Evolutionary conservation across 139 green algal genomes (phyloP).

Genomic region (Coccomyxa sp.): DNA sequence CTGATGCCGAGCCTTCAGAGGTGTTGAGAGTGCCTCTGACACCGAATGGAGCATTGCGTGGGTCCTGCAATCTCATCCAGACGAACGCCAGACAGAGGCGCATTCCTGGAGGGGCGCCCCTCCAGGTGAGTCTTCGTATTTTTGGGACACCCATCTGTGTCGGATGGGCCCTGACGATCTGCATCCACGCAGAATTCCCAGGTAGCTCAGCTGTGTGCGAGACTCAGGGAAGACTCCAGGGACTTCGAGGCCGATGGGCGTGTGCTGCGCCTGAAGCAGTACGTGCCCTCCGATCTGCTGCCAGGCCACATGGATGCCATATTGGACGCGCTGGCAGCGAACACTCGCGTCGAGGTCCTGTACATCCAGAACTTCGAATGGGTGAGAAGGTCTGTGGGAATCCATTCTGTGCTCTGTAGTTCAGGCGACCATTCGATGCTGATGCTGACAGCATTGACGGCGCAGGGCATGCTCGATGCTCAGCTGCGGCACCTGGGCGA

Average conservation of each 20-base stretch:
- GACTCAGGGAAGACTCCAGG: conserved; percentile 17
- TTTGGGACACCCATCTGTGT: not conserved
- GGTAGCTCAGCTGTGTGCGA: not conserved
- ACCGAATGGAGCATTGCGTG: too few relatives aligned
- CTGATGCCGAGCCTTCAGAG: too few relatives aligned
- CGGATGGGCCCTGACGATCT: not conserved
- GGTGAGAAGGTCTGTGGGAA: conserved; percentile 5
- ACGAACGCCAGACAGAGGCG: not conserved
- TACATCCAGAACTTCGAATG: conserved; percentile 71
- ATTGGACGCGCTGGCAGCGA: conserved; percentile 50
- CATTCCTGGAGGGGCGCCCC: not conserved
- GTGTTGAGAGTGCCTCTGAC: too few relatives aligned
- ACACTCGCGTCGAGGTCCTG: conserved; percentile 53
- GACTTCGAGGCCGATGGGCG: conserved; percentile 44
- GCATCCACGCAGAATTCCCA: not conserved
- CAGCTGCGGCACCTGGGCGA: conserved; percentile 43
- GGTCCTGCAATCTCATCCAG: not conserved
- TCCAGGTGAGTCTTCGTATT: not conserved
- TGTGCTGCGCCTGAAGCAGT: conserved; percentile 53
- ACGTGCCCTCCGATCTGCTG: not conserved
- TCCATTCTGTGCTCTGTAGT: too few relatives aligned
- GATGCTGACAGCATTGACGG: not conserved
- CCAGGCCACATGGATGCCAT: conserved; percentile 36
- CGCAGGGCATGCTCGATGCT: conserved; percentile 46
- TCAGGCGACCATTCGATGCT: not conserved